phyloP scores from a whole-genome alignment of 129 eudicot species.

The Tanacetum coccineum region DNA sequence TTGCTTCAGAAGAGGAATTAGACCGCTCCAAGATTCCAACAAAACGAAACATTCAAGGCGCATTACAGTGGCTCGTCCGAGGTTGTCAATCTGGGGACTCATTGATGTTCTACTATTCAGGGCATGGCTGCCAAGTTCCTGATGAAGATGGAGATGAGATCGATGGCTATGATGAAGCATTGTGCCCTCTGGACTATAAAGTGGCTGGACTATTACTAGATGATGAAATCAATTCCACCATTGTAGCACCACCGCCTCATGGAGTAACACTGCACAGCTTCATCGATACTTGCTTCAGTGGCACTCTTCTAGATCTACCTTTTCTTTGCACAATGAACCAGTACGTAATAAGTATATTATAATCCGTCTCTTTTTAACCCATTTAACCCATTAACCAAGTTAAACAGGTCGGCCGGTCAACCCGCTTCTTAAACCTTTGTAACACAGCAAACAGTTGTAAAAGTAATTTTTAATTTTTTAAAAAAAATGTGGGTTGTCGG shows the following conservation, averaged over 20 bases:
- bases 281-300: slow-evolving; percentile 63
- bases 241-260: slow-evolving; percentile 59
- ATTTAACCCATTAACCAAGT: background rate
- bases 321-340: slow-evolving; percentile 48
- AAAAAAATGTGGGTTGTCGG: no score
- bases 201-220: slow-evolving; percentile 54
- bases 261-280: slow-evolving; percentile 70
- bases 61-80: slow-evolving; percentile 56
- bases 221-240: slow-evolving; percentile 66
- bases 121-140: slow-evolving; percentile 48
- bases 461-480: no score
- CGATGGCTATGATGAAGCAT: slow-evolving; percentile 65
- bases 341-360: slow-evolving; percentile 30
- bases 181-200: slow-evolving; percentile 66
- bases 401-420: background rate
- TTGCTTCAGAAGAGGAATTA: slow-evolving; percentile 45
- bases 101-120: slow-evolving; percentile 66
- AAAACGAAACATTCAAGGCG: slow-evolving; percentile 43
- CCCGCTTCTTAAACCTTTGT: no score
- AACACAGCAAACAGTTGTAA: no score
- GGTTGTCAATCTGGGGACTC: slow-evolving; percentile 70
- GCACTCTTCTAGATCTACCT: slow-evolving; percentile 65
- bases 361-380: background rate
- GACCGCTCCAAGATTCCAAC: slow-evolving; percentile 53
- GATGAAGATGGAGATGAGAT: slow-evolving; percentile 63